Base-by-base conservation (phyloP, 148 eudicot genomes). In the Oxyria digyna region DNA sequence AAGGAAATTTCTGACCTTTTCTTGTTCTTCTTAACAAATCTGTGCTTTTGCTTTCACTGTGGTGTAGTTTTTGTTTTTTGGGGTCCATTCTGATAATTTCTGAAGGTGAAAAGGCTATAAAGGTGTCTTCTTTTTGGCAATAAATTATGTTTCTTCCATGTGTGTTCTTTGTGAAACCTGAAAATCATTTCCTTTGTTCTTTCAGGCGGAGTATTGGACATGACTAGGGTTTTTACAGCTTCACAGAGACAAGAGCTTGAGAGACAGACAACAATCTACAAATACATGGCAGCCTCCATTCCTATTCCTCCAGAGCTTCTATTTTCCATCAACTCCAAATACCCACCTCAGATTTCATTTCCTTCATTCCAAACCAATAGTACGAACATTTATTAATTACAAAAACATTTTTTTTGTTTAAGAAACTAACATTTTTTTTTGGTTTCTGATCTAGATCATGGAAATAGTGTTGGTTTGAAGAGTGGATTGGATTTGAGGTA, bases 281-380 rank as follows among this genome's bases (percentile, higher is more conserved):
- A 83, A 76, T 86, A 87, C 80, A 85, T 90, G 74, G 81, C 81
- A 87, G 81, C 91, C 26, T 86, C 87, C 20, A 69, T 79, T 27
- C 91, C 94, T 40, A 85, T 87, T 32, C 97, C 97, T 68, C 80
- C 85, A 69, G 79, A 87, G 37, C 91, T 90, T 42, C 82, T 89
- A 24, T 10, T 75, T 14, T 80, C 85, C 8, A 73, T 78, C 9
- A 59, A 13, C 15, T 59, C 38, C 38, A 59, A 59, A 59, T 59
- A 59, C 65, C 62, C 29, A 54, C 24, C 62, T 54, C 62, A 26
- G 31, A 4, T 54, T 10, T 29, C 64, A 13, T 18, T 57, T 27
- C 64, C 64, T 57, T 14, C 64, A 29, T 57, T 27, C 18, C 65
- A 59, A 59, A 27, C 65, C 65, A 59, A 29, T 59, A 38, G 65